Evolutionary conservation across 352 stramenopile genomes (phyloP).

Genomic region (Phytophthora boehmeriae): DNA sequence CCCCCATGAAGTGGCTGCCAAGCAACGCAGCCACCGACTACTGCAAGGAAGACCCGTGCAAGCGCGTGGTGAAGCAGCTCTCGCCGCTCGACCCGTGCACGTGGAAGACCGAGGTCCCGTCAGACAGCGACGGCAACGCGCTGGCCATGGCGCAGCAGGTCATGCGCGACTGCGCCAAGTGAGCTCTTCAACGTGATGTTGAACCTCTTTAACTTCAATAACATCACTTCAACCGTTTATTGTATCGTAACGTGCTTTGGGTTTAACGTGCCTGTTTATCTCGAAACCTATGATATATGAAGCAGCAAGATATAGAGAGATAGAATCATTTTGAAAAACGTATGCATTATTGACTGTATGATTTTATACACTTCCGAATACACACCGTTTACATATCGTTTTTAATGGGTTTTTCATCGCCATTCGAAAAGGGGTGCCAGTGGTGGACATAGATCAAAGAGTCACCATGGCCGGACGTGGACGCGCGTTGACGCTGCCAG

Average conservation of each 20-base stretch:
- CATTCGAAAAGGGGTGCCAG: constrained; percentile 4
- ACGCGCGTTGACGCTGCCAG: constrained; percentile 84
- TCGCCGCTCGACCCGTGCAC: constrained; percentile 41
- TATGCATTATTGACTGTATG: too few relatives aligned
- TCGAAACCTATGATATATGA: too few relatives aligned
- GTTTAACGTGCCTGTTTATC: too few relatives aligned
- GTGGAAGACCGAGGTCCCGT: constrained; percentile 40
- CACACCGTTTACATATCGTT: neutral
- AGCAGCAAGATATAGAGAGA: too few relatives aligned
- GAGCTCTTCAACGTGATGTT: constrained; percentile 16
- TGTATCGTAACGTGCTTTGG: too few relatives aligned
- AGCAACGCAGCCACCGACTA: constrained; percentile 39
- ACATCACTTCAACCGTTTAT: neutral
- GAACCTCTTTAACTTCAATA: constrained; percentile 16
- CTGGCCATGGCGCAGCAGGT: constrained; percentile 53
- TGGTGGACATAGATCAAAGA: constrained; percentile 29
- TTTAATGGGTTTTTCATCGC: neutral
- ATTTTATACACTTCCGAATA: too few relatives aligned
- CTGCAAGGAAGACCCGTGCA: constrained; percentile 44
- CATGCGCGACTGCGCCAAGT: constrained; percentile 40
- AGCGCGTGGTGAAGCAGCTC: constrained; percentile 30
- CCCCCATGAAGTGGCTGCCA: constrained; percentile 38
- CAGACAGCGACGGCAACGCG: constrained; percentile 38
- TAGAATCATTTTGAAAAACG: too few relatives aligned
- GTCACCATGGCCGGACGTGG: constrained; percentile 73